phyloP scores from a whole-genome alignment of 1,284 basidiomycete genomes.

The Termitomyces sp. region DNA sequence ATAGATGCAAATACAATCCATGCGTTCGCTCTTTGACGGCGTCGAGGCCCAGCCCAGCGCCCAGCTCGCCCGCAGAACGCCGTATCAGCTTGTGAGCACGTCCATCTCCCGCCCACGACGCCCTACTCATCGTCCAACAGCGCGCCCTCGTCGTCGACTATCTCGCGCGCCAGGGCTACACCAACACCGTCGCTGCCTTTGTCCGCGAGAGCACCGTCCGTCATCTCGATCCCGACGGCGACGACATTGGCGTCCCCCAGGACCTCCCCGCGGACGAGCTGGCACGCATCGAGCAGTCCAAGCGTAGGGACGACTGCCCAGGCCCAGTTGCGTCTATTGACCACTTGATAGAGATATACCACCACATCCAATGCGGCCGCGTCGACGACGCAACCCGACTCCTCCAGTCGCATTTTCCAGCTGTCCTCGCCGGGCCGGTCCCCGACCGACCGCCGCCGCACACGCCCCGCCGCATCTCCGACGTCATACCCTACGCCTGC shows the following conservation, averaged over 20 bases:
- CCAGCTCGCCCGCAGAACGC: slow-evolving; percentile 22
- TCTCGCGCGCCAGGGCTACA: slow-evolving; percentile 70
- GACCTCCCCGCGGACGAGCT: slow-evolving; percentile 40
- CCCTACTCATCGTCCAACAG: slow-evolving; percentile 29
- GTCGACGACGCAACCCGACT: slow-evolving; percentile 65
- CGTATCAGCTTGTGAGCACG: slow-evolving; percentile 29
- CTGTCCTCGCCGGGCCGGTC: slow-evolving; percentile 45
- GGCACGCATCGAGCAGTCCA: slow-evolving; percentile 45
- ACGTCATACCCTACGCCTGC: slow-evolving; percentile 41
- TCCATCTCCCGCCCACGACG: neutral
- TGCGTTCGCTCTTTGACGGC: slow-evolving; percentile 4
- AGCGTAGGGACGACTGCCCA: slow-evolving; percentile 48
- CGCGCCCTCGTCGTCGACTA: slow-evolving; percentile 78
- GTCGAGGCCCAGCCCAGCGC: neutral
- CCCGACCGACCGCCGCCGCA: slow-evolving; percentile 4
- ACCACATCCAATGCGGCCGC: slow-evolving; percentile 60
- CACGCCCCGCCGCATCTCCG: slow-evolving; percentile 12
- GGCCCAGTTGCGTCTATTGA: neutral
- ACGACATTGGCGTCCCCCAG: slow-evolving; percentile 42
- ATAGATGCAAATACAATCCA: slow-evolving; percentile 9
- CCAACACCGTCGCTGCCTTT: slow-evolving; percentile 67
- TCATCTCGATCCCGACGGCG: slow-evolving; percentile 64
- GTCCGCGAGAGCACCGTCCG: slow-evolving; percentile 56
- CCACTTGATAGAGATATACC: slow-evolving; percentile 51
- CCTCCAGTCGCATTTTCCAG: slow-evolving; percentile 65